Evolutionary conservation across 2,329 filamentous ascomycete genomes (phyloP), one percentile per base, ranked within the genome.

Genomic region (Talaromyces verruculosus): DNA sequence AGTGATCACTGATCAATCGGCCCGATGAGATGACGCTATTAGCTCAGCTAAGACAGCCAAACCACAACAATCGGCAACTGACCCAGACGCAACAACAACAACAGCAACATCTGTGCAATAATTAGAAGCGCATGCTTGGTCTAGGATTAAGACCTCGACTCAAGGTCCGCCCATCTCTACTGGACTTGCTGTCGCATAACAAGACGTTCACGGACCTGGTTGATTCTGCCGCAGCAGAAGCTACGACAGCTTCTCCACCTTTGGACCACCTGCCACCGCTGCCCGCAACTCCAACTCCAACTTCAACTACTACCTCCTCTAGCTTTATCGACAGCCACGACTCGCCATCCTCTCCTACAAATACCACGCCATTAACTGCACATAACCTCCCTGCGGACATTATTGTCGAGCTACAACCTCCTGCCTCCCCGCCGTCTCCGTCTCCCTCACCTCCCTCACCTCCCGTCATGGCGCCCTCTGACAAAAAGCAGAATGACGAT

Each of bases 131-230:
- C 73, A 85, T 85, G 84, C 81, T 87, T 75, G 85, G 85, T 74
- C 41, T 66, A 39, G 65, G 60, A 47, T 55, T 66, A 17, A 74
- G 85, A 74, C 86, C 84, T 75, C 83, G 82, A 76, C 78, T 89
- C 69, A 84, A 81, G 81, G 78, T 82, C 75, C 85, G 86, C 71
- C 84, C 86, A 63, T 89, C 87, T 61, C 80, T 90, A 69, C 81
- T 88, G 75, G 86, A 89, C 72, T 82, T 90, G 71, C 82, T 90
- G 70, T 78, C 71, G 79, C 57, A 60, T 33, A 60, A 7, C n/a
- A 35, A 39, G 53, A 37, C 33, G 30, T 33, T 55, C 30, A 5
- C 10, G 6, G 51, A 55, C 6, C 19, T 45, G 57, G 37, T 47
- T 47, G 58, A 47, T 64, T 57, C 55, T 69, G 68, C 55, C 55